Evolutionary conservation across 2,329 filamentous ascomycete species (phyloP).

Genomic region (Diplodia seriata): DNA sequence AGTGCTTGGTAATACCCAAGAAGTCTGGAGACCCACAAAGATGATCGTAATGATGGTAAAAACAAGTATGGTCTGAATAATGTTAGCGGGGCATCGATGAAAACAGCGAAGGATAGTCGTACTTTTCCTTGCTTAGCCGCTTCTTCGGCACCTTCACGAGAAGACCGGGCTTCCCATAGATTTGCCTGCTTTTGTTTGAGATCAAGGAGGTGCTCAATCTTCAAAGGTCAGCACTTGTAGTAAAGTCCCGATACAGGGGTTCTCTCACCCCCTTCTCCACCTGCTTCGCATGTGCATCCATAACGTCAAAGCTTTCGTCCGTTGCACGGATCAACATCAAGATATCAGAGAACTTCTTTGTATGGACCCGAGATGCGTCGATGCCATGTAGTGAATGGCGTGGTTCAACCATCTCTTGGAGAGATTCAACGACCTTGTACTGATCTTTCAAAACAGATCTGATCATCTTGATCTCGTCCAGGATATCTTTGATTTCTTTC

Average conservation of each 20-base stretch:
- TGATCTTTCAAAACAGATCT: constrained; percentile 60
- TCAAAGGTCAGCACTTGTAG: constrained; percentile 52
- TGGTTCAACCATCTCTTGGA: constrained; percentile 52
- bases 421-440: constrained; percentile 54
- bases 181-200: constrained; percentile 75
- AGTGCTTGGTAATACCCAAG: neutral
- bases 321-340: neutral
- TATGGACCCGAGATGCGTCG: neutral
- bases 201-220: constrained; percentile 68
- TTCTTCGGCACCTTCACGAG: constrained; percentile 66
- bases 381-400: constrained; percentile 5
- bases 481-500: constrained; percentile 70
- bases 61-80: constrained; percentile 61
- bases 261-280: constrained; percentile 15
- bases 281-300: constrained; percentile 19
- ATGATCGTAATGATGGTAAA: constrained; percentile 67
- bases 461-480: constrained; percentile 71
- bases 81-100: neutral
- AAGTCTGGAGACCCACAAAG: constrained; percentile 49
- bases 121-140: constrained; percentile 60
- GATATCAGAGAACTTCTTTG: constrained; percentile 2
- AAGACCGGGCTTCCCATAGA: constrained; percentile 69
- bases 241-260: no score
- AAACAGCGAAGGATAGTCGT: neutral
- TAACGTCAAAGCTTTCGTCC: constrained; percentile 8